Conservation (phyloP, 768 basidiomycete genomes). For the Coprinellus aureogranulatus region DNA sequence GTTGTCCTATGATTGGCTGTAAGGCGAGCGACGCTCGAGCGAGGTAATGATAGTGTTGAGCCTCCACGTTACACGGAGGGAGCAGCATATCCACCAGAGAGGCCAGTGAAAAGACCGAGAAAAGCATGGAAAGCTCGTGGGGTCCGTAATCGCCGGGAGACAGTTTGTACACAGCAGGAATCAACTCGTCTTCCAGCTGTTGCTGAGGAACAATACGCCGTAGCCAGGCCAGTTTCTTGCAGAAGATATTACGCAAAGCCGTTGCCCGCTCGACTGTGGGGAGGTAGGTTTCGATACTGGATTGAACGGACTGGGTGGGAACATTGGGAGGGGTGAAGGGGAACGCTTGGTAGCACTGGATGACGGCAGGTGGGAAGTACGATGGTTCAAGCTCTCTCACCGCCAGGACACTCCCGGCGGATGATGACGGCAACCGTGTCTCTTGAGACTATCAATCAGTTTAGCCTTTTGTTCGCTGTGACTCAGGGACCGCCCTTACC, state of each 20-base stretch:
- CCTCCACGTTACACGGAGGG: slow-evolving; percentile 48
- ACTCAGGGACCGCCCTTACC: slow-evolving; percentile 24
- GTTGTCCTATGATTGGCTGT: slow-evolving; percentile 41
- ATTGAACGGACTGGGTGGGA: slow-evolving; percentile 29
- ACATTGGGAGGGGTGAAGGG: slow-evolving; percentile 43
- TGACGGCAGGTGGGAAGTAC: slow-evolving; percentile 45
- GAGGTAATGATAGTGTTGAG: slow-evolving; percentile 50
- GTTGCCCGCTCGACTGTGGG: slow-evolving; percentile 43
- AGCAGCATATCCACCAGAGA: slow-evolving; percentile 46
- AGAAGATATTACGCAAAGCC: slow-evolving; percentile 43
- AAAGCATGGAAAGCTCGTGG: slow-evolving; percentile 49
- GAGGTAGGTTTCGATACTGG: slow-evolving; percentile 44
- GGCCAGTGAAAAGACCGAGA: slow-evolving; percentile 47
- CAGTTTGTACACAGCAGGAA: slow-evolving; percentile 46
- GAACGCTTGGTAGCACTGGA: slow-evolving; percentile 41
- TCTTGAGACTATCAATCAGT: slow-evolving; percentile 5
- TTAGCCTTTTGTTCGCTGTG: neutral
- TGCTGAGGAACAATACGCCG: slow-evolving; percentile 47
- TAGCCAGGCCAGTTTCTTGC: slow-evolving; percentile 52
- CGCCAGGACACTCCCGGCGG: slow-evolving; percentile 3
- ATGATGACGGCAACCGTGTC: neutral
- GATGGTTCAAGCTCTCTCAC: slow-evolving; percentile 41
- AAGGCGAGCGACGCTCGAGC: slow-evolving; percentile 46
- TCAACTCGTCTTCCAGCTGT: slow-evolving; percentile 42
- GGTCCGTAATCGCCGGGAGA: slow-evolving; percentile 37